These are phyloP conservation scores for Phytophthora fragariae DNA, from an alignment of 352 stramenopile genomes.

Conservation along the genomic window DNA sequence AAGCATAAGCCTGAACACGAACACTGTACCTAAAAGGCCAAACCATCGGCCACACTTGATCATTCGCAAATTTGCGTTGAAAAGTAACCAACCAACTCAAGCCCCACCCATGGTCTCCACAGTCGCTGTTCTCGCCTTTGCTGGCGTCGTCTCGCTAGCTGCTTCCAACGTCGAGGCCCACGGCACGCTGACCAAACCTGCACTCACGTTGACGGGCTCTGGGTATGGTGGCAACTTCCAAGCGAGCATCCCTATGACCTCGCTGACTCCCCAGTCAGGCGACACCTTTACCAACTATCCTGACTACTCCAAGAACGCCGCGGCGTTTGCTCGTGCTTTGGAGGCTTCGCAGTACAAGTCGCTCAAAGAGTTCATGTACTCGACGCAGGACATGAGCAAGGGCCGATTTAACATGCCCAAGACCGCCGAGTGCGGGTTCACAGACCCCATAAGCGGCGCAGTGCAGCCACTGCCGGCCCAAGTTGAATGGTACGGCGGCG, in stretches of 20 bases:
- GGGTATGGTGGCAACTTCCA: slow-evolving; percentile 28
- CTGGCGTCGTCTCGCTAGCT: neutral
- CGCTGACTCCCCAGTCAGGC: slow-evolving; percentile 18
- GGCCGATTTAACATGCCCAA: slow-evolving; percentile 27
- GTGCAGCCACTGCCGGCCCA: slow-evolving; percentile 36
- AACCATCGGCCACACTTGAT: neutral
- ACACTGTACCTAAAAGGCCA: neutral
- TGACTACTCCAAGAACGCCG: slow-evolving; percentile 12
- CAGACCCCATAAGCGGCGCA: slow-evolving; percentile 29
- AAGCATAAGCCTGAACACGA: neutral
- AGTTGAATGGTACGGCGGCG: slow-evolving; percentile 42
- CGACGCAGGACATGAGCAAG: slow-evolving; percentile 29
- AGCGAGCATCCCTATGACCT: slow-evolving; percentile 14
- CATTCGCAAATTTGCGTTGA: slow-evolving; percentile 20
- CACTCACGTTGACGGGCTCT: slow-evolving; percentile 15
- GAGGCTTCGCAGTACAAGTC: slow-evolving; percentile 26
- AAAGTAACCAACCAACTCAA: neutral
- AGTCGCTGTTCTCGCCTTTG: slow-evolving; percentile 3
- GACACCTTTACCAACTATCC: slow-evolving; percentile 31
- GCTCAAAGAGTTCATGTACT: slow-evolving; percentile 26
- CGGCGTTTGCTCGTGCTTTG: slow-evolving; percentile 19
- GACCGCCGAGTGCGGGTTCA: slow-evolving; percentile 42
- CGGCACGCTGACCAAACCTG: slow-evolving; percentile 19
- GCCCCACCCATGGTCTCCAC: slow-evolving; percentile 12
- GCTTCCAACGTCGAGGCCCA: slow-evolving; percentile 19